A percentile compares a stretch with the other conserved stretches of the same genome.
Conservation (phyloP, 306 rosid species). For the Medicago ruthenica region DNA sequence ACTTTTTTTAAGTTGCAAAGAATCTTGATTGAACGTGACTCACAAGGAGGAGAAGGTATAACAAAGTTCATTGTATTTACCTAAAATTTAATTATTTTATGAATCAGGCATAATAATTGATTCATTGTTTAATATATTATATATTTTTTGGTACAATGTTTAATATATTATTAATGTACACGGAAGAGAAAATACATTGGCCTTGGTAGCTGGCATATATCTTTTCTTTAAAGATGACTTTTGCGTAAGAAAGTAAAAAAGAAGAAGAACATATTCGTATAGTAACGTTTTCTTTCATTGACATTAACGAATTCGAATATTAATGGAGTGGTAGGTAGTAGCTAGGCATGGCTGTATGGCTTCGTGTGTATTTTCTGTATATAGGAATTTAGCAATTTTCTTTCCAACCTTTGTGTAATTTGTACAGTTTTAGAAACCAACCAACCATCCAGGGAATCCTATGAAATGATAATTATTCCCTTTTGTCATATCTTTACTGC, state of each 20-base stretch:
- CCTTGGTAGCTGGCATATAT: constrained; percentile 30
- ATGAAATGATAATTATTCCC: constrained; percentile 39
- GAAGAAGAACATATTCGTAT: constrained; percentile 49
- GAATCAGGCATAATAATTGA: constrained; percentile 9
- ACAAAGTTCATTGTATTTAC: constrained; percentile 34
- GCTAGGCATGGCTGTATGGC: neutral
- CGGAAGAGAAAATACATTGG: constrained; percentile 5
- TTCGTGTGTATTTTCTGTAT: constrained; percentile 52
- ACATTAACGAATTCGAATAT: constrained; percentile 39
- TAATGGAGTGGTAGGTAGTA: constrained; percentile 35
- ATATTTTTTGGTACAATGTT: neutral
- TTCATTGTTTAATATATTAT: neutral
- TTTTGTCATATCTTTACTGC: constrained; percentile 14
- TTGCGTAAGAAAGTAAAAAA: constrained; percentile 37
- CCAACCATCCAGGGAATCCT: constrained; percentile 47
- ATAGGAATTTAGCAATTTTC: constrained; percentile 38
- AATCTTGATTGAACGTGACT: no score
- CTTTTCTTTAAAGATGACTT: constrained; percentile 4
- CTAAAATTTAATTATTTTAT: constrained; percentile 1
- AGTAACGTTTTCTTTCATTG: constrained; percentile 31
- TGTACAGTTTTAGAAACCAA: constrained; percentile 34
- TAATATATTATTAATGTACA: neutral
- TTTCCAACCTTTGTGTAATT: constrained; percentile 23
- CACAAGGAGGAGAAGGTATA: constrained; percentile 7
- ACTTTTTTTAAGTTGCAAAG: no score